Evolutionary conservation across 2,329 filamentous ascomycete genomes (phyloP).

Genomic region (Aotearoamyces nothofagi): DNA sequence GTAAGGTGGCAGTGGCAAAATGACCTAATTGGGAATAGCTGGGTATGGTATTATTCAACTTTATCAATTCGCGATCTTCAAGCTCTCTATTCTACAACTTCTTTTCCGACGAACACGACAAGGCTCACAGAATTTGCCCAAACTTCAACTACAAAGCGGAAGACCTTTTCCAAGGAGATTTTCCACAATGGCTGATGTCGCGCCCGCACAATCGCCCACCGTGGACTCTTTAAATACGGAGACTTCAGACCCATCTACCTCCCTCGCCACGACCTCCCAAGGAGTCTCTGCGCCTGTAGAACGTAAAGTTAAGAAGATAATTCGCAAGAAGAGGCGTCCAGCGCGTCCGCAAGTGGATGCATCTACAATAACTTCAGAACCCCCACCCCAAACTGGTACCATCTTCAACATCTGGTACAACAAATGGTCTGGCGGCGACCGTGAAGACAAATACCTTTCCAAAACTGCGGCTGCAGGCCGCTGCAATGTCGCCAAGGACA

Average conservation of each 20-base stretch:
- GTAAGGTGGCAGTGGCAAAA: too few species aligned
- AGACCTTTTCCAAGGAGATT: too few species aligned
- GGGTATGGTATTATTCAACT: too few species aligned
- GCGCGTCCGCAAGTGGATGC: conserved; percentile 86
- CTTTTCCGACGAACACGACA: too few species aligned
- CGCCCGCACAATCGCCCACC: conserved; percentile 10
- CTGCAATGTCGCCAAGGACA: conserved; percentile 72
- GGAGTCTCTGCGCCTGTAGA: conserved; percentile 14
- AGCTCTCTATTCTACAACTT: too few species aligned
- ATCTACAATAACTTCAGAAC: conserved; percentile 65
- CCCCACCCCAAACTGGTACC: conserved; percentile 81
- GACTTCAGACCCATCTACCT: conserved; percentile 8
- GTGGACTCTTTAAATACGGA: conserved; percentile 8
- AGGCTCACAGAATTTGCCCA: too few species aligned
- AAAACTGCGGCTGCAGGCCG: conserved; percentile 71
- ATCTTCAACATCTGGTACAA: conserved; percentile 99
- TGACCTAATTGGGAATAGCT: too few species aligned
- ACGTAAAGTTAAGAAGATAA: conserved; percentile 72
- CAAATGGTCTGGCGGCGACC: conserved; percentile 92
- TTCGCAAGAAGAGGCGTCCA: conserved; percentile 78
- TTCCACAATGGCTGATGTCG: conserved; percentile 15
- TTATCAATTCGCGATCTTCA: too few species aligned
- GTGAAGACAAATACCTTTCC: conserved; percentile 78
- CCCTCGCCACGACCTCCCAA: conserved; percentile 13
- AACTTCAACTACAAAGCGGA: too few species aligned